Base-by-base conservation (phyloP, 352 stramenopile genomes). In the Phytophthora quininea region DNA sequence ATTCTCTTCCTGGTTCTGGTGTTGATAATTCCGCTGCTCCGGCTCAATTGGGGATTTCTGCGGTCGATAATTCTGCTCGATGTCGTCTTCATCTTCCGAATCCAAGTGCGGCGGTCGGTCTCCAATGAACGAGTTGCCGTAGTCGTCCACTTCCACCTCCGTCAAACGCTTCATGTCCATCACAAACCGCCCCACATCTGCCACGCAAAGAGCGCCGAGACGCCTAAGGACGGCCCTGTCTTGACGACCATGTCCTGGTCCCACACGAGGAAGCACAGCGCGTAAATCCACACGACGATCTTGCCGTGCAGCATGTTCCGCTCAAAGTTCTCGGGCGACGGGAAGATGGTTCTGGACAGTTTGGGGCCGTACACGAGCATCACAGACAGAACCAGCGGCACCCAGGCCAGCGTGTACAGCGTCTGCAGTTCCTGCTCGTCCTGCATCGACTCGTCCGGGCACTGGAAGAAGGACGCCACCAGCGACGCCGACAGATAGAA, bases 171-270 rank as follows among this genome's bases (percentile, higher is more conserved):
- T 77, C 74, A 92, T 76, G 53, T 93, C 86, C 73, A 93, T 89
- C 42, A 92, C 60, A 62, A 90, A 92, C 50, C 86, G 86, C 31
- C 76, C 76, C 1, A 93, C 33, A 67, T 93, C 86, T n/a, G 80
- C 75, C 6, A 91, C 50, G 12, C 67, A 87, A 43, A 93, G 54
- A 92, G 68, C n/a, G 84, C 79, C 1, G 82, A 84, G 30, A 93
- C 81, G 56, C 84, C 73, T 29, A 93, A 72, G 32, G 74, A 84
- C 11, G 86, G 86, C 0, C 86, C 86, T 46, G 77, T 77, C 73
- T 93, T 93, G 65, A 90, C 14, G 30, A 66, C 57, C 86, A 93
- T 93, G 68, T 89, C 82, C 24, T 80, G 69, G 63, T 92, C 86
- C 74, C 74, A 87, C 27, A 93, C 72, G 54, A 93, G 74, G 62